Percentiles rank a stretch among this genome's conserved stretches.
Evolutionary conservation across 768 basidiomycete genomes (phyloP).

Genomic region (Floccularia luteovirens): DNA sequence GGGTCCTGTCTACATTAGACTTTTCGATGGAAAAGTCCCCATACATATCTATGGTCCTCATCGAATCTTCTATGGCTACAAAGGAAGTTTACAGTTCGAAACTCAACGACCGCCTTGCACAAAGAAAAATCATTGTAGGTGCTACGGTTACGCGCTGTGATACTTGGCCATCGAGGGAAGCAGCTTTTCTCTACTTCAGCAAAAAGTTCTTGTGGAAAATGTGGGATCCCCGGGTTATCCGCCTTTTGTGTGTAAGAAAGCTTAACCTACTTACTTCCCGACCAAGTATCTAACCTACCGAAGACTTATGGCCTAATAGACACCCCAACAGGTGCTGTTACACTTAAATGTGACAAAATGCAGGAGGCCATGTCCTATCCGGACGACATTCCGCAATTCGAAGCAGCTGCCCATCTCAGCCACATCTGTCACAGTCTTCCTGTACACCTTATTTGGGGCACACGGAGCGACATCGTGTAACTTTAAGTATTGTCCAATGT

Average conservation of each 20-base stretch:
- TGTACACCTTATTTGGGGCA: slow-evolving; percentile 43
- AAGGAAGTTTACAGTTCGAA: slow-evolving; percentile 26
- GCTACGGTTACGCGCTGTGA: slow-evolving; percentile 28
- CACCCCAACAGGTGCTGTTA: slow-evolving; percentile 16
- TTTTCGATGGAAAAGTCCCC: slow-evolving; percentile 17
- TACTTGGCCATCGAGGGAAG: slow-evolving; percentile 30
- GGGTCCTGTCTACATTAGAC: slow-evolving; percentile 28
- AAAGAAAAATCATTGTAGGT: slow-evolving; percentile 27
- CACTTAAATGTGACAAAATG: slow-evolving; percentile 33
- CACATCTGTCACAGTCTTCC: slow-evolving; percentile 26
- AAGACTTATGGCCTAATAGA: slow-evolving; percentile 30
- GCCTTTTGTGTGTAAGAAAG: slow-evolving; percentile 26
- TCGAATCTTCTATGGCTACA: slow-evolving; percentile 36
- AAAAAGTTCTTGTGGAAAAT: slow-evolving; percentile 35
- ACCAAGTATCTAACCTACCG: not conserved
- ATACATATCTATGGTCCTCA: slow-evolving; percentile 29
- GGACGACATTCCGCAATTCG: slow-evolving; percentile 35
- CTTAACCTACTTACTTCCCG: not conserved
- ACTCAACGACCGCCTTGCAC: slow-evolving; percentile 26
- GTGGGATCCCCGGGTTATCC: slow-evolving; percentile 35
- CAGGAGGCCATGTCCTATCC: slow-evolving; percentile 40
- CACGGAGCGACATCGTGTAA: slow-evolving; percentile 35
- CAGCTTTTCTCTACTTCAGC: slow-evolving; percentile 33
- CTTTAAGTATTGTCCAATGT: slow-evolving; percentile 7
- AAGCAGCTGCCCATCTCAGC: slow-evolving; percentile 23